Base-by-base conservation (phyloP, 2,329 filamentous ascomycete species). In the Dichotomopilus funicola region DNA sequence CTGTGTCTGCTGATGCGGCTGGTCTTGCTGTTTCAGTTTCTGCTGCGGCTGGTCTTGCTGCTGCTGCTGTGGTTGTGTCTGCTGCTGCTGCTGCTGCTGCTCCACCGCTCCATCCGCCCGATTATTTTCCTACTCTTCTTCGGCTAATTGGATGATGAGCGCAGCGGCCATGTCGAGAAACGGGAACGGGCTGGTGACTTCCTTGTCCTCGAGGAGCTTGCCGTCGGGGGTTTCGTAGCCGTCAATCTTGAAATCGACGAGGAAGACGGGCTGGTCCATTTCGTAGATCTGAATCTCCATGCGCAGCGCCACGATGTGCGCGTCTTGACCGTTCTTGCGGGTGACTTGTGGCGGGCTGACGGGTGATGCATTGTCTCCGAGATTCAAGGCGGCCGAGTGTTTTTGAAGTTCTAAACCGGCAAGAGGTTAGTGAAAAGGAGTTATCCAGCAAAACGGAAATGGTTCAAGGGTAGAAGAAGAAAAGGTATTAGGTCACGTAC, bases 231-330 rank as follows among this genome's bases (percentile, higher is more conserved):
- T 89, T 74, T 99, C 94, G 72, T 99, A 99, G 19, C 94, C 94
- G 11, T 94, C 91, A 70, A 92, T 97, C 70, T 96, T 97, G 78
- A 99, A 99, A 70, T 99, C 94, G 49, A 99, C 94, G 60, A 99
- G 86, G 71, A 92, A 97, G 62, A 94, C 92, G 54, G 89, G 87
- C 56, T 85, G 84, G 70, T 97, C 92, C 76, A 97, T 91, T 67
- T 91, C 87, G 72, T 96, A 96, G 51, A 96, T 86, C 70, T 96
- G 94, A 61, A 99, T 96, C 62, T 95, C 91, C 69, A 99, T 84
- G 68, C 96, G 94, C 66, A 97, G 87, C 68, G 88, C 92, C n/a
- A 95, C 85, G 54, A 88, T 87, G 61, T 90, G 83, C 51, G 82
- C 76, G 10, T 71, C 74, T 46, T 72, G 74, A 49, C 71, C 71